Evolutionary conservation across 2,329 filamentous ascomycete species (phyloP).

Genomic region (Lasiodiplodia gonubiensis): DNA sequence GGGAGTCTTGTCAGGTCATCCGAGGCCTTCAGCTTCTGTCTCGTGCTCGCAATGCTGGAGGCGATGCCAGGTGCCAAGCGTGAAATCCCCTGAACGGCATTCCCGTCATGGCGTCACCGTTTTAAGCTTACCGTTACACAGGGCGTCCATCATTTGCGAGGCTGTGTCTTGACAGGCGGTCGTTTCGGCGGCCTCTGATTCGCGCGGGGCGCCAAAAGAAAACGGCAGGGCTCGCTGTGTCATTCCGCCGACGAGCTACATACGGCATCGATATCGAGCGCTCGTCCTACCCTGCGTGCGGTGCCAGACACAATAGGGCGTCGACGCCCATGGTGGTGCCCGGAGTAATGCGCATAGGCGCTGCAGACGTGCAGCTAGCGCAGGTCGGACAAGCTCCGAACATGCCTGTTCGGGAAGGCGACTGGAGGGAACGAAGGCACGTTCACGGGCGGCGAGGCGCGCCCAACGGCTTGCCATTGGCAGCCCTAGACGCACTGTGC

Average conservation of each 20-base stretch:
- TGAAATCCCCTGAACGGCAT: constrained; percentile 20
- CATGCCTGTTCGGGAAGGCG: constrained; percentile 10
- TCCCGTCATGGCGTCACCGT: constrained; percentile 26
- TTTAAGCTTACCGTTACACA: constrained; percentile 20
- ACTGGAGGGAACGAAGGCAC: constrained; percentile 16
- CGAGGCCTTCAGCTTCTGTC: constrained; percentile 15
- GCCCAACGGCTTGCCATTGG: constrained; percentile 5
- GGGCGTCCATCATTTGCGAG: constrained; percentile 6
- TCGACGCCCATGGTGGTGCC: not conserved
- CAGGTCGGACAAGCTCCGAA: constrained; percentile 23
- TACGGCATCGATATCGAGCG: not conserved
- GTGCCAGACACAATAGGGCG: not conserved
- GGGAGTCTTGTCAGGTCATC: not conserved
- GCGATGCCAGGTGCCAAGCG: constrained; percentile 15
- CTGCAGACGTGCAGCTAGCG: constrained; percentile 23
- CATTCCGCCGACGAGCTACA: not conserved
- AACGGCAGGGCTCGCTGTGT: not conserved
- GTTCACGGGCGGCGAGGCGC: not conserved
- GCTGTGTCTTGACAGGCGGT: not conserved
- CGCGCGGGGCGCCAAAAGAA: not conserved
- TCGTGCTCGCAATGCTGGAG: constrained; percentile 6
- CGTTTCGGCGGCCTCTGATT: not conserved
- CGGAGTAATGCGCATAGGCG: not conserved
- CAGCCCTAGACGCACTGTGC: constrained; percentile 10
- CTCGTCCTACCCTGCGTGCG: not conserved